A percentile compares a stretch with the other conserved stretches of the same genome.
Conservation (phyloP, 768 basidiomycete species). For the Trametes gibbosa region DNA sequence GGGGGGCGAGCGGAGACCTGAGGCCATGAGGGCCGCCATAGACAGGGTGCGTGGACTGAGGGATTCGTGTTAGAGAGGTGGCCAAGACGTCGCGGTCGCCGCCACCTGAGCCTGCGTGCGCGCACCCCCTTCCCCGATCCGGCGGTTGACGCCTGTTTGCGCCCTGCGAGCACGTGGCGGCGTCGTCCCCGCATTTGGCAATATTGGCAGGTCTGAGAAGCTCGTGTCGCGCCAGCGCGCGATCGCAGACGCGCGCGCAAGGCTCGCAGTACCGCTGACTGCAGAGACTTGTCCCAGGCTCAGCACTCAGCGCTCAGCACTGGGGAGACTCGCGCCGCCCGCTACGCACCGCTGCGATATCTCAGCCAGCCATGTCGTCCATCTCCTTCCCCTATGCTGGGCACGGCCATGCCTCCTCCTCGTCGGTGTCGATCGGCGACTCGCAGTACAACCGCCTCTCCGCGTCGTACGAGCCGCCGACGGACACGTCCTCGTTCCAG, state of each 20-base stretch:
- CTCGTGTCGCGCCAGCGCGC: neutral
- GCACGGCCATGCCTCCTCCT: slow-evolving; percentile 35
- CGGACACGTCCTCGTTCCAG: slow-evolving; percentile 57
- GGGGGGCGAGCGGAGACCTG: slow-evolving; percentile 20
- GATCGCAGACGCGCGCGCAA: slow-evolving; percentile 9
- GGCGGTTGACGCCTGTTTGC: slow-evolving; percentile 17
- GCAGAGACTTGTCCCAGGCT: neutral
- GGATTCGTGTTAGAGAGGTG: neutral
- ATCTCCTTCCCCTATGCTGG: slow-evolving; percentile 57
- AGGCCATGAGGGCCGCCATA: slow-evolving; percentile 17
- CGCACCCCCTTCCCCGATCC: neutral
- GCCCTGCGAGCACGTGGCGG: slow-evolving; percentile 14
- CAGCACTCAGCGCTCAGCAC: no score
- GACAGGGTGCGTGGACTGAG: neutral
- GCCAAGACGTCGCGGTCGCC: neutral
- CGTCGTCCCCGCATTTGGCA: slow-evolving; percentile 6
- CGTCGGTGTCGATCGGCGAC: slow-evolving; percentile 44
- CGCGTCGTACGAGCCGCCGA: slow-evolving; percentile 48
- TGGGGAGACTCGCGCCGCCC: no score
- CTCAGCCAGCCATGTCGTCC: slow-evolving; percentile 52
- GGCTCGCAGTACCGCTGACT: neutral
- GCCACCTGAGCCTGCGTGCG: neutral
- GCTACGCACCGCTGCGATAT: neutral
- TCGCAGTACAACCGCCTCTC: slow-evolving; percentile 48
- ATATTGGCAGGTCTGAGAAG: neutral